Evolutionary conservation across 192 early-diverging fungal species (phyloP), one percentile per base, ranked within the genome.

Genomic region (Cladochytrium replicatum): DNA sequence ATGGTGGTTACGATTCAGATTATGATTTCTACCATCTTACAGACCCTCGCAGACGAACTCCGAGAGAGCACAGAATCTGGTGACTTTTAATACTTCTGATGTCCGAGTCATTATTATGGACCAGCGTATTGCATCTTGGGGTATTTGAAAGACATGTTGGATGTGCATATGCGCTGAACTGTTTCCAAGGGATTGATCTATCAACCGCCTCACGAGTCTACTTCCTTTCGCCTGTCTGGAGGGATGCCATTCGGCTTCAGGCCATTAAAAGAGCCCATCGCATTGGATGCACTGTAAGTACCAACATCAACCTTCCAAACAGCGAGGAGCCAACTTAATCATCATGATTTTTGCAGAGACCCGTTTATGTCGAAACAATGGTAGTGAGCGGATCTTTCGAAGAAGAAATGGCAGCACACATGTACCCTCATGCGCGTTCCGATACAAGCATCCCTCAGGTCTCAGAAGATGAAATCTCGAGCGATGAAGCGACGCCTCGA

Each of bases 241-340:
- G 81, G 48, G 56, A 72, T 1, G 84, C 76, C 0, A 77, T 75
- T 43, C 82, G 84, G 57, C 71, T 78, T 21, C 88, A 91, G 48
- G 89, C 89, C 0, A 82, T 91, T 55, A 89, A 87, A 57, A 78
- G 89, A 2, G 89, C 89, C 0, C 87, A 89, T 48, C 66, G 89
- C 25, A 75, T 91, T 17, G 89, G 88, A 4, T 84, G 84, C 53
- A 69, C 38, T n/a, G n/a, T n/a, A n/a, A n/a, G n/a, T n/a, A n/a
- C n/a, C n/a, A n/a, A n/a, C n/a, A n/a, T n/a, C n/a, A n/a, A n/a
- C n/a, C n/a, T n/a, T n/a, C n/a, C n/a, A n/a, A n/a, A n/a, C n/a
- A n/a, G n/a, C n/a, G n/a, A n/a, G n/a, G n/a, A n/a, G n/a, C n/a
- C n/a, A n/a, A n/a, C n/a, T n/a, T n/a, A n/a, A n/a, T n/a, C n/a